Percentiles rank a stretch among this genome's conserved stretches.
Evolutionary conservation across 176 grass and related monocot genomes (phyloP).

Genomic region (Echinochloa phyllopogon): DNA sequence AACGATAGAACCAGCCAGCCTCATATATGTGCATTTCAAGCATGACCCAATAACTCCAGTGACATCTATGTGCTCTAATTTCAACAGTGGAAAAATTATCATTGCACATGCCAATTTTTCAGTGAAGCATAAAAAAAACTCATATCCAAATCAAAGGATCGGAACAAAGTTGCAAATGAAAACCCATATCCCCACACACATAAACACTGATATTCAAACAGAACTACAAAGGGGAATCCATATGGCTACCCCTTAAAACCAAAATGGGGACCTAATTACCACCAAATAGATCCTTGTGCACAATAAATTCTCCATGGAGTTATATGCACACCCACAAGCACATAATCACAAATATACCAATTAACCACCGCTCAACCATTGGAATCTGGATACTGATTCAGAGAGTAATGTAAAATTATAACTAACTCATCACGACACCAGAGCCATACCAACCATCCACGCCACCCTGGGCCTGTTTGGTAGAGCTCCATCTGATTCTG

Average conservation of each 20-base stretch:
- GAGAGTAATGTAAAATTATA: background rate
- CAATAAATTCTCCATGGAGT: background rate
- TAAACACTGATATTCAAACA: background rate
- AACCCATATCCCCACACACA: conserved; percentile 1
- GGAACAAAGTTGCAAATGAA: background rate
- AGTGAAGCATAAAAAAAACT: background rate
- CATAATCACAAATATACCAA: background rate
- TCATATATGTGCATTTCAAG: background rate
- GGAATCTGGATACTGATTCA: background rate
- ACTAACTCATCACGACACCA: background rate
- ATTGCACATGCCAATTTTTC: background rate
- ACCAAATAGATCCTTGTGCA: background rate
- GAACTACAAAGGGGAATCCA: background rate
- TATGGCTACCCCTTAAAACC: background rate
- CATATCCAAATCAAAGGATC: conserved; percentile 3
- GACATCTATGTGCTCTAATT: background rate
- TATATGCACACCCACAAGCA: background rate
- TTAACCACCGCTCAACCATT: background rate
- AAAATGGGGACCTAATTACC: background rate
- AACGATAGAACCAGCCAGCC: background rate
- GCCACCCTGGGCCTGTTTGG: too few species aligned
- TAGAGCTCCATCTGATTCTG: too few species aligned
- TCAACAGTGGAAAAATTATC: background rate
- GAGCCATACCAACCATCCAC: background rate
- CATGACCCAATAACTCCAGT: background rate